Conservation (phyloP, 495 filamentous ascomycete species). For the Aspergillus bridgeri region DNA sequence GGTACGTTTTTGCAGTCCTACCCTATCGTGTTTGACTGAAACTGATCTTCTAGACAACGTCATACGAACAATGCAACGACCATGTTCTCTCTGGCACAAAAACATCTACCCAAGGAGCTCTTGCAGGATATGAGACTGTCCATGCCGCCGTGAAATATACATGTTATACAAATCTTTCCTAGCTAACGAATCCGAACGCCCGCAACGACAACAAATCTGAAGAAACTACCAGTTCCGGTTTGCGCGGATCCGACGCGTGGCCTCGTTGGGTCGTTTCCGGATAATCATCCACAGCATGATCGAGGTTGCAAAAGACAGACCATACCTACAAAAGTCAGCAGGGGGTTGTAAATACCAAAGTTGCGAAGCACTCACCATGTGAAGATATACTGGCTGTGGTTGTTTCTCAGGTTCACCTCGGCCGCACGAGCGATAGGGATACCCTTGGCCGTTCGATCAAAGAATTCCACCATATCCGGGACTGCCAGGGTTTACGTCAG, state of each 20-base stretch:
- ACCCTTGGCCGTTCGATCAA: constrained; percentile 72
- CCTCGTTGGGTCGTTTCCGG: constrained; percentile 73
- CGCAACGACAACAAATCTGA: constrained; percentile 11
- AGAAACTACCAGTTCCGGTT: constrained; percentile 70
- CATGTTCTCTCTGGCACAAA: constrained; percentile 77
- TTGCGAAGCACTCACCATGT: constrained; percentile 71
- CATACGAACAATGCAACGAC: constrained; percentile 68
- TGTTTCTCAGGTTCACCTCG: constrained; percentile 92
- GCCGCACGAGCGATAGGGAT: constrained; percentile 87
- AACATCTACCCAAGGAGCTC: constrained; percentile 76
- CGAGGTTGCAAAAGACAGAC: constrained; percentile 77
- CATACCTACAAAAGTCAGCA: constrained; percentile 64
- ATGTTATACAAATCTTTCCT: constrained; percentile 11
- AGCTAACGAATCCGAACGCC: constrained; percentile 24
- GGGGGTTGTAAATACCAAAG: background rate
- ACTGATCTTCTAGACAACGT: constrained; percentile 64
- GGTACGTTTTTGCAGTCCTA: constrained; percentile 44
- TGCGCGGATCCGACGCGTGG: constrained; percentile 69
- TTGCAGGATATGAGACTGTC: constrained; percentile 77
- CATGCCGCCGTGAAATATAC: constrained; percentile 44
- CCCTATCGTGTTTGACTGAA: constrained; percentile 9
- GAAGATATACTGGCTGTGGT: constrained; percentile 96
- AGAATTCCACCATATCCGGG: constrained; percentile 68
- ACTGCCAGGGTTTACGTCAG: constrained; percentile 43
- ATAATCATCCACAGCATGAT: constrained; percentile 96